These are phyloP conservation scores for Gyromitra esculenta DNA, from an alignment of 2,329 filamentous ascomycete genomes.

Conservation along the genomic window DNA sequence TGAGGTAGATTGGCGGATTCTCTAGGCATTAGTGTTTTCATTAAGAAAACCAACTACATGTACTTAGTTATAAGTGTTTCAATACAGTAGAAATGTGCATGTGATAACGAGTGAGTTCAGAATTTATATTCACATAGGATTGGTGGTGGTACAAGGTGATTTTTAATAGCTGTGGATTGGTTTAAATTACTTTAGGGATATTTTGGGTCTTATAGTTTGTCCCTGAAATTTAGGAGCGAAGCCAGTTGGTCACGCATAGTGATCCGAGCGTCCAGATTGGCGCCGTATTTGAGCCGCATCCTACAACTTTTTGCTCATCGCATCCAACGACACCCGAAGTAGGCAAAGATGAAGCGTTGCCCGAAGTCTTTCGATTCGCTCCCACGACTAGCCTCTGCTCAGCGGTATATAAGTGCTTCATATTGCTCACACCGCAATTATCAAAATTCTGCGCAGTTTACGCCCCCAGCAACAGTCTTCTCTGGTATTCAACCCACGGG, in stretches of 20 bases:
- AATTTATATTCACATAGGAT: slow-evolving; percentile 5
- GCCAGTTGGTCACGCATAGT: neutral
- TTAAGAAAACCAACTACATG: neutral
- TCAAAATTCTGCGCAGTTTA: slow-evolving; percentile 37
- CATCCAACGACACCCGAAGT: slow-evolving; percentile 28
- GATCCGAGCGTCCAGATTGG: slow-evolving; percentile 23
- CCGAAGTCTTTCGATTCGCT: slow-evolving; percentile 15
- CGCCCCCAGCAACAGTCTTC: slow-evolving; percentile 70
- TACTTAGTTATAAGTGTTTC: no score
- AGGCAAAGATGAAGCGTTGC: slow-evolving; percentile 38
- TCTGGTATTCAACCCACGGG: slow-evolving; percentile 98
- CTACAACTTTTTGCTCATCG: slow-evolving; percentile 11
- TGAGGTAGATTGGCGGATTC: no score
- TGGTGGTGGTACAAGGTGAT: slow-evolving; percentile 2
- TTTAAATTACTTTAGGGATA: neutral
- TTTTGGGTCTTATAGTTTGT: neutral
- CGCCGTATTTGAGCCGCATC: slow-evolving; percentile 37
- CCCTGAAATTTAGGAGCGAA: neutral
- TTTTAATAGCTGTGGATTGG: neutral
- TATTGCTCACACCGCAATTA: slow-evolving; percentile 9
- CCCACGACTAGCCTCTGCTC: neutral
- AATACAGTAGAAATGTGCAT: no score
- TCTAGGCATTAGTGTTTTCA: no score
- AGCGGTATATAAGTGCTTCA: slow-evolving; percentile 1
- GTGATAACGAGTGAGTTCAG: neutral